These are phyloP conservation scores for Coelomomyces lativittatus DNA, from an alignment of 371 early-diverging fungal genomes.

Conservation along the genomic window DNA sequence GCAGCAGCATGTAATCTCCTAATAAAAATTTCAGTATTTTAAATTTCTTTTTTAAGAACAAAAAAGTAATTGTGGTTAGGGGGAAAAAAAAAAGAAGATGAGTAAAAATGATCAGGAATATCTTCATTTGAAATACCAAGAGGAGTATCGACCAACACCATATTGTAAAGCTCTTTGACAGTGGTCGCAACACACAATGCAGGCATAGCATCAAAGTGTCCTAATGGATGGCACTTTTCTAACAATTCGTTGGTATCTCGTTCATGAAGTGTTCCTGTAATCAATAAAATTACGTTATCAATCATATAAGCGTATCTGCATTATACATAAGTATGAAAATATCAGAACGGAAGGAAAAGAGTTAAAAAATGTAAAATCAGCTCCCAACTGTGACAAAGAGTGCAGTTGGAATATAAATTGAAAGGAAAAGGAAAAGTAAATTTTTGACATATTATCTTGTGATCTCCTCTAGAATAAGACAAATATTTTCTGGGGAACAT, in stretches of 20 bases:
- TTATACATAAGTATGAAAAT: constrained; percentile 1
- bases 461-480: too few species aligned
- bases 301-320: constrained; percentile 93
- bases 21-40: too few species aligned
- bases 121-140: constrained; percentile 33
- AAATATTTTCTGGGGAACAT: too few species aligned
- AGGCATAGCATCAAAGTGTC: constrained; percentile 88
- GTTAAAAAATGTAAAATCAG: too few species aligned
- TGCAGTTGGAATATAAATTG: too few species aligned
- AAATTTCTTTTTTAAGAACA: too few species aligned
- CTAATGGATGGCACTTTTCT: constrained; percentile 88
- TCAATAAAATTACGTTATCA: constrained; percentile 90
- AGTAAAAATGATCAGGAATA: not conserved
- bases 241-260: constrained; percentile 89
- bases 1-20: not conserved
- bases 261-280: constrained; percentile 92
- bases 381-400: too few species aligned
- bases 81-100: too few species aligned
- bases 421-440: too few species aligned
- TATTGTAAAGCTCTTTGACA: constrained; percentile 81
- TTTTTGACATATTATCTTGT: not conserved
- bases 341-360: not conserved
- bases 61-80: constrained; percentile 1
- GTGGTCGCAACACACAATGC: constrained; percentile 92
- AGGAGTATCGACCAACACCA: constrained; percentile 90